Base-by-base conservation (phyloP, 768 basidiomycete species). In the Russula dissimulans region DNA sequence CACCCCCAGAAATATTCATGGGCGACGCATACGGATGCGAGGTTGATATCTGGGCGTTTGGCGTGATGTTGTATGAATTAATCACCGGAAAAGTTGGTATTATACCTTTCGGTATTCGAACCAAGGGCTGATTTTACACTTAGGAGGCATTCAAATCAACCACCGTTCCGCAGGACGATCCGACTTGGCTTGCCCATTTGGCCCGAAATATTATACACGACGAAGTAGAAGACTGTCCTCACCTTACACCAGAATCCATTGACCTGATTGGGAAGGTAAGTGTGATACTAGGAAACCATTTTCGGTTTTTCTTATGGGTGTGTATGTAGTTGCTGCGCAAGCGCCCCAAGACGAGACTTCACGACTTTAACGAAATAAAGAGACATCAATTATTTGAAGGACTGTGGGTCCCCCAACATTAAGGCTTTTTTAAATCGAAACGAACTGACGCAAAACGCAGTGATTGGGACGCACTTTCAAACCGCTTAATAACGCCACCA, bases 1-100 rank as follows among this genome's bases (percentile, higher is more conserved):
- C 56, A n/a, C 51, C 56, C 31, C 61, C 61, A 3, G 61, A 62
- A 38, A 18, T 62, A 32, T 62, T 62, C 46, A 47, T 14, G 3
- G 61, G 56, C 8, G 32, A 52, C 38, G 39, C 61, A 26, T 62
- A 57, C n/a, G 61, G 61, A 1, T 46, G 61, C 31, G 61, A 62
- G 26, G 56, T 62, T 22, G 61, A 62, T 48, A 36, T 62, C 2
- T 62, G 61, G 61, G 61, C 61, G 7, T 62, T 48, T 62, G 61
- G 61, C 14, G 61, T 62, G 36, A 62, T 62, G 61, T 41, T 62
- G 7, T 62, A 62, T 39, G 61, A 62, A 55, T 32, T 62, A 22
- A 47, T 52, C 26, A 57, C 61, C 3, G 61, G 61, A 62, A 62
- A 38, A 11, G 61, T 62, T 36, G 15, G 44, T 3, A 14, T 17